Conservation (phyloP, 1,284 basidiomycete genomes). For the Prillingera fragicola region DNA sequence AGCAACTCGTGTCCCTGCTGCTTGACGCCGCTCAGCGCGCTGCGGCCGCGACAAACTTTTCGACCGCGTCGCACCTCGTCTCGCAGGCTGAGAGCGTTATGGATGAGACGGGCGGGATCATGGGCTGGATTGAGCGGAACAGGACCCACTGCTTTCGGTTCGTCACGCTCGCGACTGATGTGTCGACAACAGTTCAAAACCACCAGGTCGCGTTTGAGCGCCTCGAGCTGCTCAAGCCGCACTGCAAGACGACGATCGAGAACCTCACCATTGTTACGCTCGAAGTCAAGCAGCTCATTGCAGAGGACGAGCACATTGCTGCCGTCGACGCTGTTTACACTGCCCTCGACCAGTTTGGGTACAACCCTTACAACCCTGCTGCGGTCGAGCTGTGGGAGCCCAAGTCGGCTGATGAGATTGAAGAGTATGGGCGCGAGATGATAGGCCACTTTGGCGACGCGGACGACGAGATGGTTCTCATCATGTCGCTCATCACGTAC, state of each 20-base stretch:
- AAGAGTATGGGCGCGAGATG: conserved; percentile 4
- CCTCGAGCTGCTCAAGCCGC: conserved; percentile 15
- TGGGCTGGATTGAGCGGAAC: conserved; percentile 13
- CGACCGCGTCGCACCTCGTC: conserved; percentile 19
- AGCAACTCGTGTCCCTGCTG: conserved; percentile 17
- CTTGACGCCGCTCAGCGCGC: conserved; percentile 19
- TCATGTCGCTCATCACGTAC: conserved; percentile 24
- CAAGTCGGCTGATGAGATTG: conserved; percentile 14
- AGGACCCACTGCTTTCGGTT: conserved; percentile 17
- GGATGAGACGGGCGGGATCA: conserved; percentile 17
- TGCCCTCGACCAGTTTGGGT: conserved; percentile 21
- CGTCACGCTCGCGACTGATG: conserved; percentile 17
- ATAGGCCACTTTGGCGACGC: conserved; percentile 6
- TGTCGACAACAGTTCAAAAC: conserved; percentile 22
- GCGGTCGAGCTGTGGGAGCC: conserved; percentile 12
- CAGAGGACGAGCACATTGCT: conserved; percentile 10
- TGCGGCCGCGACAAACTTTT: conserved; percentile 19
- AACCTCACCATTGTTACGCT: conserved; percentile 21
- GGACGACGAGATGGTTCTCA: conserved; percentile 16
- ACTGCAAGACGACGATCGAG: conserved; percentile 18
- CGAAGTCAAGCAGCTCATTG: conserved; percentile 21
- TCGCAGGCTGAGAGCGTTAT: conserved; percentile 19
- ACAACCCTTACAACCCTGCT: conserved; percentile 14
- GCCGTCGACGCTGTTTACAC: conserved; percentile 17
- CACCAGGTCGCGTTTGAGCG: conserved; percentile 16